Evolutionary conservation across 2,329 filamentous ascomycete species (phyloP).

Genomic region (Penicillium sp.): DNA sequence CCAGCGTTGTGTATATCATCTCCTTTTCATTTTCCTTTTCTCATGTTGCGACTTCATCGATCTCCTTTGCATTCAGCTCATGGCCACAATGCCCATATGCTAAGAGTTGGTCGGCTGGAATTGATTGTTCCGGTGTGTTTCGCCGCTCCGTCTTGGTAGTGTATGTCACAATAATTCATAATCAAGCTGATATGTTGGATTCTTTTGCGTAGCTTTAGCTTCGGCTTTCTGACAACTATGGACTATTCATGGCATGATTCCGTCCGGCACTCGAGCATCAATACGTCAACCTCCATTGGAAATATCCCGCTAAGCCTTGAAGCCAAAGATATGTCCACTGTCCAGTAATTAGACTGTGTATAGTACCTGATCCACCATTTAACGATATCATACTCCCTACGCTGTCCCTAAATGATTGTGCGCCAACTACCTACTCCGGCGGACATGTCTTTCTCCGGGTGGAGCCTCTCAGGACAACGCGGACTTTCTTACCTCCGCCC

Average conservation of each 20-base stretch:
- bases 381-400: too few relatives aligned
- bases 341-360: too few relatives aligned
- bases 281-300: too few relatives aligned
- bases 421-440: too few relatives aligned
- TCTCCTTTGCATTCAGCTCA: constrained; percentile 1
- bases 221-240: too few relatives aligned
- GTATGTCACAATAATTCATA: constrained; percentile 22
- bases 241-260: too few relatives aligned
- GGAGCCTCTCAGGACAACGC: not conserved
- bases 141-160: constrained; percentile 9
- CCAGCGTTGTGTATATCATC: constrained; percentile 11
- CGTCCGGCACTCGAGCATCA: too few relatives aligned
- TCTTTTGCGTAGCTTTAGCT: not conserved
- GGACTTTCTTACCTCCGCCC: constrained; percentile 13
- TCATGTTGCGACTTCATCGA: not conserved
- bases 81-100: not conserved
- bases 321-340: too few relatives aligned
- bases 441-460: constrained; percentile 21
- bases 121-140: constrained; percentile 5
- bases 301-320: too few relatives aligned
- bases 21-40: not conserved
- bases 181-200: not conserved
- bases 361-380: too few relatives aligned
- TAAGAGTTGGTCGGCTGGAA: not conserved
- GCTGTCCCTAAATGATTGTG: too few relatives aligned